Evolutionary conservation across 176 grass and related monocot species (phyloP).

Genomic region (Echinochloa phyllopogon): DNA sequence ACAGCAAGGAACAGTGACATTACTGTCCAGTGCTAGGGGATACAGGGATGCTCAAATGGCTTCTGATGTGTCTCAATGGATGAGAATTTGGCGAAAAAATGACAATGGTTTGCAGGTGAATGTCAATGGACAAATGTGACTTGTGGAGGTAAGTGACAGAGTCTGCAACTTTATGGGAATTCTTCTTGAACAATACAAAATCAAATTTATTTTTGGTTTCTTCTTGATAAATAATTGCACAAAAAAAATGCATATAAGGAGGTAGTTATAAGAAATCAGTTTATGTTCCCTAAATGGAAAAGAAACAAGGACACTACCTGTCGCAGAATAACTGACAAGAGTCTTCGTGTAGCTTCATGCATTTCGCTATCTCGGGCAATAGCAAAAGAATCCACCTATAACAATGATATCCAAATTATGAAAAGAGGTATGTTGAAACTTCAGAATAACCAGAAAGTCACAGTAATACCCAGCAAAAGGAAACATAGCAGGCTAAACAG

Average conservation of each 20-base stretch:
- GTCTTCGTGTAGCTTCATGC: constrained; percentile 96
- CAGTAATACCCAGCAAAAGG: neutral
- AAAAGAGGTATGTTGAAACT: constrained; percentile 6
- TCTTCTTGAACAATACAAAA: neutral
- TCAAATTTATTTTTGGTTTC: neutral
- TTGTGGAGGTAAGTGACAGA: neutral
- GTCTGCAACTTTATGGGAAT: neutral
- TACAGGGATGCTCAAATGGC: neutral
- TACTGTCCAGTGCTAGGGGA: neutral
- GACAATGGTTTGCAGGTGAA: neutral
- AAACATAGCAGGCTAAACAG: neutral
- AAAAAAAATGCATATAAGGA: neutral
- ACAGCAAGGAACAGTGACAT: neutral
- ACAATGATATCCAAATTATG: constrained; percentile 15
- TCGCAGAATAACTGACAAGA: constrained; percentile 93
- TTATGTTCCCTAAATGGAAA: neutral
- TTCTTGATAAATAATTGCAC: constrained; percentile 23
- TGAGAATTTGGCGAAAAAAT: neutral
- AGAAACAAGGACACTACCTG: constrained; percentile 60
- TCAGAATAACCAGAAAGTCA: constrained; percentile 32
- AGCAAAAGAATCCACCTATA: constrained; percentile 96
- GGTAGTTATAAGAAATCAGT: neutral
- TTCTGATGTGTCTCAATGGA: neutral
- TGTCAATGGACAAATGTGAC: neutral
- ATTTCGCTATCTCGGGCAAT: constrained; percentile 85